These are phyloP conservation scores for Trichoderma sp. DNA, from an alignment of 2,329 filamentous ascomycete genomes.

Conservation along the genomic window DNA sequence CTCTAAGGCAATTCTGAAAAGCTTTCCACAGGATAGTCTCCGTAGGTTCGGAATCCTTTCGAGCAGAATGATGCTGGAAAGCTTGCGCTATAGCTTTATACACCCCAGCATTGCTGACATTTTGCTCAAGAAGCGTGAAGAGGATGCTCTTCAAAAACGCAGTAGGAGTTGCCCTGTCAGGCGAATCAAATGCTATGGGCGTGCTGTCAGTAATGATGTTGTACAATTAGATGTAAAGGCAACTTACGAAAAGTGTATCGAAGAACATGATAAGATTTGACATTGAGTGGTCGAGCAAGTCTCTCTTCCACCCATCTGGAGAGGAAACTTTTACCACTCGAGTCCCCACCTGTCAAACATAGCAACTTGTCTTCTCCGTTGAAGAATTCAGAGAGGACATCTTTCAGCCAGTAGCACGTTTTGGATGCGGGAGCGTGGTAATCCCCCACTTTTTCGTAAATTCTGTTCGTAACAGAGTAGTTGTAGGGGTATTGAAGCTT, in stretches of 20 bases:
- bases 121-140: not conserved
- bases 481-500: not conserved
- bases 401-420: constrained; percentile 40
- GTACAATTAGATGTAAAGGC: not conserved
- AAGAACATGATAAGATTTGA: constrained; percentile 35
- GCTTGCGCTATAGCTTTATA: not conserved
- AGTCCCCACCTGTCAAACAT: constrained; percentile 34
- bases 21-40: constrained; percentile 23
- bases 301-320: constrained; percentile 40
- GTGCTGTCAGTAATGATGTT: not conserved
- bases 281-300: constrained; percentile 37
- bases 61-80: not conserved
- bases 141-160: not conserved
- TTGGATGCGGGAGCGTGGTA: constrained; percentile 38
- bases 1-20: constrained; percentile 33
- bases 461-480: not conserved
- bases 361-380: constrained; percentile 34
- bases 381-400: constrained; percentile 35
- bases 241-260: constrained; percentile 38
- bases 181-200: not conserved
- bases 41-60: not conserved
- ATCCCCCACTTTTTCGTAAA: constrained; percentile 29
- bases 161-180: not conserved
- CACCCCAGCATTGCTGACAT: not conserved
- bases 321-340: constrained; percentile 39